Base-by-base conservation (phyloP, 495 filamentous ascomycete species). In the Neurospora sp. region DNA sequence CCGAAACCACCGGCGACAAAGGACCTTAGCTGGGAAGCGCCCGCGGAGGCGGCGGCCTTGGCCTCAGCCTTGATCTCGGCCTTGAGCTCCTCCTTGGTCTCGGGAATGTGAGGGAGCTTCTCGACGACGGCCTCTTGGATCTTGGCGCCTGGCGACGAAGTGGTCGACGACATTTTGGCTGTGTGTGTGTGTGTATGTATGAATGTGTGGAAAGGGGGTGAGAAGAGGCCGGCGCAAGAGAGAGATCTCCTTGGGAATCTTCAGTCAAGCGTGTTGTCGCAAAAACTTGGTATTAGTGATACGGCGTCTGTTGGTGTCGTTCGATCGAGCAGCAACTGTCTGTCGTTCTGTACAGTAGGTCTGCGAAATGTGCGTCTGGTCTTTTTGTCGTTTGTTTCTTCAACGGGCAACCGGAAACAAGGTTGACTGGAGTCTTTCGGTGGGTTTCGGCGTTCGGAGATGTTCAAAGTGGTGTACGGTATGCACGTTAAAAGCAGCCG, bases 1-100 rank as follows among this genome's bases (percentile, higher is more conserved):
- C 96, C 96, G 70, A 95, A 95, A 40, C 93, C 96, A 74, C 96
- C 96, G 3, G 95, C 95, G 16, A 84, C 92, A 40, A 98, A 87
- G 20, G 94, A 96, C 44, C 95, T 91, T 53, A 96, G 73, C 72
- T 84, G 85, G 0, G 83, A 77, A 12, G 81, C 75, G 37, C 85
- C 75, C n/a, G 86, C 79, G 27, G 81, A 83, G 16, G 85, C 79
- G 7, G 82, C 86, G 9, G 81, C 84, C 72, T 85, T 77, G 47
- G 83, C 83, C 7, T 84, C 85, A 68, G 81, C 83, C 73, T 84
- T 84, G 18, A 80, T 70, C 68, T 88, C 85, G 12, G 80, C 83
- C 74, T 86, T 86, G 71, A 87, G 80, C 76, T 87, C 85, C 22
- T 80, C 83, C 70, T 85, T 86, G 71, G 78, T 78, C 76, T 87